These are phyloP conservation scores for Ogataea saltuana DNA, from an alignment of 805 yeast species.

Conservation along the genomic window DNA sequence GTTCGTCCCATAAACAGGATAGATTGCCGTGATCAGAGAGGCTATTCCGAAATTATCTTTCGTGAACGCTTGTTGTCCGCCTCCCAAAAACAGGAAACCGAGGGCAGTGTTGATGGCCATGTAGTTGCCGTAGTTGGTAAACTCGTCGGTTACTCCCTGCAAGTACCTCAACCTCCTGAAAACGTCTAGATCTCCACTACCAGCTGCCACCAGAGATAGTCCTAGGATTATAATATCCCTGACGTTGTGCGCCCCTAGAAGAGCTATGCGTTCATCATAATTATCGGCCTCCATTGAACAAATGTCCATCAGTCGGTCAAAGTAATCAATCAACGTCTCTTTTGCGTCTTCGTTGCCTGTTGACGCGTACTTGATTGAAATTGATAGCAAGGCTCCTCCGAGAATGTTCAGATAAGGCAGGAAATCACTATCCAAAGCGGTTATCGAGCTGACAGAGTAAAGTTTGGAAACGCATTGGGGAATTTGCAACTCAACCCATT, in stretches of 20 bases:
- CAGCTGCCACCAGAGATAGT: conserved; percentile 78
- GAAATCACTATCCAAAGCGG: conserved; percentile 55
- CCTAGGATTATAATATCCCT: conserved; percentile 65
- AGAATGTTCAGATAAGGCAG: conserved; percentile 62
- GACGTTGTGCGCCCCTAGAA: conserved; percentile 52
- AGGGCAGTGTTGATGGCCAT: conserved; percentile 79
- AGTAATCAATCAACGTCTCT: conserved; percentile 51
- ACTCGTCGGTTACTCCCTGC: conserved; percentile 53
- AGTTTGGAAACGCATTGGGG: conserved; percentile 46
- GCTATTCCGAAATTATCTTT: conserved; percentile 66
- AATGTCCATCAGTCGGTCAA: conserved; percentile 52
- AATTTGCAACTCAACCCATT: conserved; percentile 60
- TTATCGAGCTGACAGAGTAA: conserved; percentile 31
- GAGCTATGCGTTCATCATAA: conserved; percentile 60
- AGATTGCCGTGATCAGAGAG: conserved; percentile 67
- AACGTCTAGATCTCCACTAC: conserved; percentile 82
- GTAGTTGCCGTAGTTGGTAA: conserved; percentile 62
- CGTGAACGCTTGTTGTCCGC: conserved; percentile 85
- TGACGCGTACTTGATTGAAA: conserved; percentile 79
- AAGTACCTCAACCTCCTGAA: conserved; percentile 71
- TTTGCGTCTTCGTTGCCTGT: conserved; percentile 56
- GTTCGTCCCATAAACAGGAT: conserved; percentile 58
- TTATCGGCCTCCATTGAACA: conserved; percentile 43
- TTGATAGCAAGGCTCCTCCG: conserved; percentile 73
- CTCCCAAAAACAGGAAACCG: conserved; percentile 87